Evolutionary conservation across 129 eudicot genomes (phyloP).

Genomic region (Lactuca sativa): DNA sequence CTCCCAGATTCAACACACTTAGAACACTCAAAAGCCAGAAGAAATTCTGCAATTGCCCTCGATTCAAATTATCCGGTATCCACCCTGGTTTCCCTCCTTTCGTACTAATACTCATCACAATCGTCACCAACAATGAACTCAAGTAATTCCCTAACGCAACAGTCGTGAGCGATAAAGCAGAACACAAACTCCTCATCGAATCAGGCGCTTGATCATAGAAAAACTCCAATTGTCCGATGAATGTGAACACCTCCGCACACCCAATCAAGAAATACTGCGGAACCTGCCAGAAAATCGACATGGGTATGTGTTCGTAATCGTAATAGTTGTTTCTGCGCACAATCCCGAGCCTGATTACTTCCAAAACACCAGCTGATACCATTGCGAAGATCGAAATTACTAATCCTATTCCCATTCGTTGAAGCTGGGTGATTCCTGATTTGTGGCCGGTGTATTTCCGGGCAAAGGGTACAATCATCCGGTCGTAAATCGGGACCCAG

Average conservation of each 20-base stretch:
- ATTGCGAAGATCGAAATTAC: constrained; percentile 66
- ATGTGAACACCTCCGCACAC: constrained; percentile 61
- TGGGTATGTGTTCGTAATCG: constrained; percentile 33
- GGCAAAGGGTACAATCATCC: constrained; percentile 45
- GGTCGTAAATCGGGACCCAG: constrained; percentile 71
- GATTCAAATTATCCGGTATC: constrained; percentile 76
- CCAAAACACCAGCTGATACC: constrained; percentile 58
- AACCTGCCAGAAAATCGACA: constrained; percentile 76
- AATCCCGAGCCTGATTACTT: constrained; percentile 51
- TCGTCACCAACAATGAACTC: constrained; percentile 60
- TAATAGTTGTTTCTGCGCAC: constrained; percentile 41
- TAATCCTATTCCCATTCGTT: constrained; percentile 64
- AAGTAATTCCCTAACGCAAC: constrained; percentile 58
- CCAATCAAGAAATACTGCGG: constrained; percentile 73
- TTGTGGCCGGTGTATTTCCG: constrained; percentile 56
- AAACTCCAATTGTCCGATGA: constrained; percentile 64
- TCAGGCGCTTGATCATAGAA: constrained; percentile 81
- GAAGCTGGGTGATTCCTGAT: constrained; percentile 60
- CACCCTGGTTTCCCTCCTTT: constrained; percentile 57
- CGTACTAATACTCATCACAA: constrained; percentile 50
- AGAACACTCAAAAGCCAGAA: constrained; percentile 65
- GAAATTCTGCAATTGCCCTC: constrained; percentile 60
- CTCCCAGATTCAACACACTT: constrained; percentile 59
- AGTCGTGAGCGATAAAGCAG: constrained; percentile 63
- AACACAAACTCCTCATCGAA: constrained; percentile 74